These are phyloP conservation scores for Cladosporium velox DNA, from an alignment of 2,329 filamentous ascomycete species.

Conservation along the genomic window DNA sequence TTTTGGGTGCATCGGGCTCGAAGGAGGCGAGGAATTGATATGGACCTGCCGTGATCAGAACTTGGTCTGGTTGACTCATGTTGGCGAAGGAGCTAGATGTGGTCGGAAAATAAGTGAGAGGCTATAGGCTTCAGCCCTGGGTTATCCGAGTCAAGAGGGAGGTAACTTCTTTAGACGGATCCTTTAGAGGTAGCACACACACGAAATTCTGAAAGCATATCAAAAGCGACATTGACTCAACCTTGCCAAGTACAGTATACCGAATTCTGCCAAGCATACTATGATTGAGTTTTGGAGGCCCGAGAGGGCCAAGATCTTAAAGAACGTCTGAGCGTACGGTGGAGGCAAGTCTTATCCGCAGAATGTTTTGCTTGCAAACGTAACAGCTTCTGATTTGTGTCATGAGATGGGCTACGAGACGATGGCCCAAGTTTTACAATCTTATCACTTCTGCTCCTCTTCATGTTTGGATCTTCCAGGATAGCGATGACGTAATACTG, in stretches of 20 bases:
- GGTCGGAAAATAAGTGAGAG: not conserved
- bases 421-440: not conserved
- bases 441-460: not conserved
- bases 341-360: not conserved
- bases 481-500: not conserved
- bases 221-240: not conserved
- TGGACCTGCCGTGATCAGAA: not conserved
- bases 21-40: not conserved
- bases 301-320: not conserved
- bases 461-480: not conserved
- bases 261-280: not conserved
- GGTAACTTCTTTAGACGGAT: not conserved
- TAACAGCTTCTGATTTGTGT: not conserved
- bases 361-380: not conserved
- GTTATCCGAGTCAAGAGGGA: not conserved
- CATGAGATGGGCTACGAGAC: not conserved
- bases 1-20: not conserved
- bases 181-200: not conserved
- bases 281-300: not conserved
- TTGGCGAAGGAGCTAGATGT: not conserved
- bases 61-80: not conserved
- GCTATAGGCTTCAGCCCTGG: not conserved
- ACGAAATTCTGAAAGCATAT: not conserved
- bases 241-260: not conserved
- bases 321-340: not conserved